A percentile compares a stretch with the other conserved stretches of the same genome.
Conservation (phyloP, 2,329 filamentous ascomycete species). For the Diaporthe ampelina region DNA sequence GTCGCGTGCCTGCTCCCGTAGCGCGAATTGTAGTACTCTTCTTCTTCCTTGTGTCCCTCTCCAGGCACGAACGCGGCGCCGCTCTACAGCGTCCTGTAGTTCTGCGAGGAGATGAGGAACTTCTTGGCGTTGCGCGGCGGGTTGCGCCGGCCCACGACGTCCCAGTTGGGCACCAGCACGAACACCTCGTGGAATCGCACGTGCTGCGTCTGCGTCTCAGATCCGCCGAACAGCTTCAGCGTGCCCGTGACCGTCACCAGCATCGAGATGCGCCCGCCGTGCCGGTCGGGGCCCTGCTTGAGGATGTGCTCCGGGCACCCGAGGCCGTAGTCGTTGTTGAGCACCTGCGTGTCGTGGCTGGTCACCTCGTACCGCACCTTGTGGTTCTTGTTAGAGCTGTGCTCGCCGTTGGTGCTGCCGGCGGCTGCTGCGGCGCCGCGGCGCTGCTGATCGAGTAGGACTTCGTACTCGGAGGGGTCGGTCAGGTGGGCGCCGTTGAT, state of each 20-base stretch:
- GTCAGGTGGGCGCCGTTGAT: slow-evolving; percentile 82
- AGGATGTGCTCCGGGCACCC: slow-evolving; percentile 65
- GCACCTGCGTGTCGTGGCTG: slow-evolving; percentile 81
- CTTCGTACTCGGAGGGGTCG: slow-evolving; percentile 75
- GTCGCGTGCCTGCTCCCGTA: neutral
- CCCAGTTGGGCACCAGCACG: slow-evolving; percentile 83
- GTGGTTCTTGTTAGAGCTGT: slow-evolving; percentile 51
- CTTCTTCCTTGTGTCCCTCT: neutral
- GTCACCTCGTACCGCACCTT: slow-evolving; percentile 78
- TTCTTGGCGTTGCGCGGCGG: slow-evolving; percentile 63
- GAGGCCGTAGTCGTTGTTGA: slow-evolving; percentile 76
- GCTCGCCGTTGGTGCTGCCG: slow-evolving; percentile 4
- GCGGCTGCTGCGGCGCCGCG: slow-evolving; percentile 52
- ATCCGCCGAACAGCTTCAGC: slow-evolving; percentile 77
- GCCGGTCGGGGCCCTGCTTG: slow-evolving; percentile 54
- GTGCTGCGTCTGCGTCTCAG: slow-evolving; percentile 60
- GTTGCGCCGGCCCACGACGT: slow-evolving; percentile 65
- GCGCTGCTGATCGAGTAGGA: slow-evolving; percentile 77
- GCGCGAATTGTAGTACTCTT: neutral
- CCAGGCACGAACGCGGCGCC: neutral
- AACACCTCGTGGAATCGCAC: slow-evolving; percentile 85
- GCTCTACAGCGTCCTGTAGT: slow-evolving; percentile 70
- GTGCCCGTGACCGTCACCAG: slow-evolving; percentile 81
- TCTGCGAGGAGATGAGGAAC: slow-evolving; percentile 81
- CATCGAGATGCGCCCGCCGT: slow-evolving; percentile 76